These are phyloP conservation scores for Hortaea sp. DNA, from an alignment of 2,329 filamentous ascomycete species.

Conservation along the genomic window DNA sequence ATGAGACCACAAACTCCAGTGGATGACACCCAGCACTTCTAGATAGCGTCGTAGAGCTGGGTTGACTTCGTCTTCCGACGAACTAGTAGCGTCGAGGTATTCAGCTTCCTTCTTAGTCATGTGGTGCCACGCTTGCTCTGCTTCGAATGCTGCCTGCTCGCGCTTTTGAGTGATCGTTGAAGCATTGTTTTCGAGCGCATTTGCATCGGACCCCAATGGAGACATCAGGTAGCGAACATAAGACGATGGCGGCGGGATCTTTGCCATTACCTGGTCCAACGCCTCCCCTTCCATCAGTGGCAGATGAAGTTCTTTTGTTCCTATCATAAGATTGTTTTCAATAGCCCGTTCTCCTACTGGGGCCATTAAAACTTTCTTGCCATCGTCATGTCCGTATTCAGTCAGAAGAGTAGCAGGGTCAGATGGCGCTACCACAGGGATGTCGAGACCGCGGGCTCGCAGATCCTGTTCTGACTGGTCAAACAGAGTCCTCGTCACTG, in stretches of 20 bases:
- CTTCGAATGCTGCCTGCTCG: conserved; percentile 5
- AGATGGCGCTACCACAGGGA: background rate
- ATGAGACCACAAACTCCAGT: conserved; percentile 9
- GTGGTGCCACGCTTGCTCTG: conserved; percentile 9
- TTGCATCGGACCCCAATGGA: background rate
- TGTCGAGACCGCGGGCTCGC: background rate
- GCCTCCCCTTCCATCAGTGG: background rate
- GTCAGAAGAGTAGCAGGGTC: too few relatives aligned
- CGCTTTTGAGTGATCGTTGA: conserved; percentile 3
- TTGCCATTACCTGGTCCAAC: too few relatives aligned
- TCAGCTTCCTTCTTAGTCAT: conserved; percentile 10
- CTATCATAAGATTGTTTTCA: background rate
- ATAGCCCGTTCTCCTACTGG: background rate
- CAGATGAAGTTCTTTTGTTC: background rate
- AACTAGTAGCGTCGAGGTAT: conserved; percentile 1
- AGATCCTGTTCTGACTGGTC: background rate
- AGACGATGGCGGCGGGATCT: background rate
- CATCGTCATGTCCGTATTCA: too few relatives aligned
- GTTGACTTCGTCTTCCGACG: background rate
- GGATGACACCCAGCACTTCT: conserved; percentile 8
- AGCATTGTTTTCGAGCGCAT: conserved; percentile 1
- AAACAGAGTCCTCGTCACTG: background rate
- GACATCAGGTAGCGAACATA: background rate
- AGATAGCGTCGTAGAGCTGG: background rate
- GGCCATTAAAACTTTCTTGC: background rate